Evolutionary conservation across 306 rosid species (phyloP).

Genomic region (Trifolium repens): DNA sequence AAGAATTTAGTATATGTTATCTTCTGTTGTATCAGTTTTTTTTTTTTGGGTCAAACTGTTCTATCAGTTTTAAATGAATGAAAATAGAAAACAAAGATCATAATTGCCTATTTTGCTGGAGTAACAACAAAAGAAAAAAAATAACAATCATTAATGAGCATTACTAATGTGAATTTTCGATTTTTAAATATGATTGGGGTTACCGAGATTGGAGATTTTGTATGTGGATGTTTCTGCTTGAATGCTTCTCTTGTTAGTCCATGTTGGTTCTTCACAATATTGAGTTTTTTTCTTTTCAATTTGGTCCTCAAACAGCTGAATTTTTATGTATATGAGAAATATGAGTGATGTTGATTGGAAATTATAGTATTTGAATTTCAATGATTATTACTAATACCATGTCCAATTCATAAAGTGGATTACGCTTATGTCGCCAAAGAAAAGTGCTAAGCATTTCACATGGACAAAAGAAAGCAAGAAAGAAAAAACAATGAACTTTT

Average conservation of each 20-base stretch:
- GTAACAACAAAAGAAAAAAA: no score
- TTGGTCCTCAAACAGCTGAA: slow-evolving; percentile 14
- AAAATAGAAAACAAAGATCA: slow-evolving; percentile 9
- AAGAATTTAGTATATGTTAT: slow-evolving; percentile 6
- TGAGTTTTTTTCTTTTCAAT: not conserved
- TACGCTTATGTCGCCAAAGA: not conserved
- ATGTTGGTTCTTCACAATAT: not conserved
- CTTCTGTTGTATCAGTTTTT: not conserved
- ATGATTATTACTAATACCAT: no score
- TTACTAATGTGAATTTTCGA: no score
- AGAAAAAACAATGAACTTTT: no score
- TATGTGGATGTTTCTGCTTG: not conserved
- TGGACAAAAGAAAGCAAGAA: not conserved
- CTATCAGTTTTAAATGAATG: not conserved
- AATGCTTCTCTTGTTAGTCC: not conserved
- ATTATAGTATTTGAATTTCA: not conserved
- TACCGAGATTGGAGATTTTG: not conserved
- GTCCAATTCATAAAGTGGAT: not conserved
- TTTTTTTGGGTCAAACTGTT: no score
- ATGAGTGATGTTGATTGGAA: not conserved
- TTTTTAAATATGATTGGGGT: not conserved
- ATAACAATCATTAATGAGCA: no score
- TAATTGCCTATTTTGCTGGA: not conserved
- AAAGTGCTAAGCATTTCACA: not conserved
- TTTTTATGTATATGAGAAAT: not conserved